phyloP scores from a whole-genome alignment of 345 rosid genomes.

The Rhodamnia argentea region DNA sequence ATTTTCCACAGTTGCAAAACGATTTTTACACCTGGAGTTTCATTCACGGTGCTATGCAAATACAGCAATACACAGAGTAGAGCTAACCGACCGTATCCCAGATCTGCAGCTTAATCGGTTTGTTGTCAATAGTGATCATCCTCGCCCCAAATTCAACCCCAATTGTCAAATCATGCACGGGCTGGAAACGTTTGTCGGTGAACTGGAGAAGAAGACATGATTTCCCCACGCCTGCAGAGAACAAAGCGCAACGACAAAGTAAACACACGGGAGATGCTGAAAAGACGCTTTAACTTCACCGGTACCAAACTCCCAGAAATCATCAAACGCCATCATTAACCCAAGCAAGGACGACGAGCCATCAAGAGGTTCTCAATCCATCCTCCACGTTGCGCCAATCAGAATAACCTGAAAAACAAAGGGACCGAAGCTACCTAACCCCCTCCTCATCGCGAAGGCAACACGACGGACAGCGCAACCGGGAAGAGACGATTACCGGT shows the following conservation, averaged over 20 bases:
- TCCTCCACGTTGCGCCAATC: not conserved
- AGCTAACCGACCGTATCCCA: slow-evolving; percentile 78
- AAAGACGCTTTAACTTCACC: not conserved
- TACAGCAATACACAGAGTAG: not conserved
- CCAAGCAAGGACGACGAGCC: not conserved
- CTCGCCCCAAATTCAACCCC: slow-evolving; percentile 96
- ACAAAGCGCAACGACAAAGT: not conserved
- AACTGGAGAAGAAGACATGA: slow-evolving; percentile 97
- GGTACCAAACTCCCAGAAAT: not conserved
- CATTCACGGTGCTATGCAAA: not conserved
- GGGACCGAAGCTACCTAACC: not conserved
- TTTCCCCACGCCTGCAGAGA: slow-evolving; percentile 74
- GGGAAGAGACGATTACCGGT: not conserved
- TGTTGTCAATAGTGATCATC: slow-evolving; percentile 90
- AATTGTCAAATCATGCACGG: slow-evolving; percentile 91
- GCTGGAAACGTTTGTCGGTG: slow-evolving; percentile 96
- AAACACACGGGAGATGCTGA: not conserved
- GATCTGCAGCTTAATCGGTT: slow-evolving; percentile 94
- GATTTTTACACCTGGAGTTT: not conserved
- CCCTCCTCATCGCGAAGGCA: not conserved
- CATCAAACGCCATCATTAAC: not conserved
- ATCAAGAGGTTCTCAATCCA: not conserved
- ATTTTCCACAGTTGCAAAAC: not conserved
- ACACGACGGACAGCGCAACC: not conserved
- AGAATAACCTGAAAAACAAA: not conserved